Evolutionary conservation across 2,329 filamentous ascomycete genomes (phyloP).

Genomic region (Phialemonium atrogriseum): DNA sequence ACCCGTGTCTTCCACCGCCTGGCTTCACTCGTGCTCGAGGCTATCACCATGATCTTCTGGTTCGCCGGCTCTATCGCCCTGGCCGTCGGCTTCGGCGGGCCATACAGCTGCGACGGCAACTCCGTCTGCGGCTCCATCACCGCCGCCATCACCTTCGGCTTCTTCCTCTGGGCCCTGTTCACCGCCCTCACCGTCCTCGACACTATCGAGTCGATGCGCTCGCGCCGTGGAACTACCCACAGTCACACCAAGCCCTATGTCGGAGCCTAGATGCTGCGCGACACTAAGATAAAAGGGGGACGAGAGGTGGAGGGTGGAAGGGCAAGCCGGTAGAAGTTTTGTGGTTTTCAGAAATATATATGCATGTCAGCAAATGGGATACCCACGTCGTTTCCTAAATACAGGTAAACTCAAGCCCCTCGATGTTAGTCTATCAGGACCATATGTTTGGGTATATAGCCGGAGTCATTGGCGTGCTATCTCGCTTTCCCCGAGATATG

Average conservation of each 20-base stretch:
- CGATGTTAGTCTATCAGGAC: no score
- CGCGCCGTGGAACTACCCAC: slow-evolving; percentile 21
- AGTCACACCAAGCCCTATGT: slow-evolving; percentile 12
- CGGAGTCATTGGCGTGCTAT: no score
- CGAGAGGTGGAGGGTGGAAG: no score
- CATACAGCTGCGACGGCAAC: slow-evolving; percentile 41
- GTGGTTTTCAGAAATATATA: no score
- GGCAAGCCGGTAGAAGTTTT: no score
- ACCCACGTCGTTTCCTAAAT: no score
- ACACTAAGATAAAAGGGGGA: no score
- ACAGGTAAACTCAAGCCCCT: no score
- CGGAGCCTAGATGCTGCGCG: no score
- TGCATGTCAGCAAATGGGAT: no score
- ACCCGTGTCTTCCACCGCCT: slow-evolving; percentile 53
- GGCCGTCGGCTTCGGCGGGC: slow-evolving; percentile 54
- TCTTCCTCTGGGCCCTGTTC: slow-evolving; percentile 52
- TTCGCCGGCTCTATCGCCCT: slow-evolving; percentile 78
- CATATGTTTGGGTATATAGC: no score
- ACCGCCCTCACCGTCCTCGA: slow-evolving; percentile 38
- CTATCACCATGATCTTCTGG: slow-evolving; percentile 78
- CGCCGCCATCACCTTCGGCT: slow-evolving; percentile 58
- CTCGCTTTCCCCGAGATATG: no score
- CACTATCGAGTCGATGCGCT: slow-evolving; percentile 32
- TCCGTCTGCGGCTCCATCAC: slow-evolving; percentile 51
- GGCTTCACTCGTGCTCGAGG: slow-evolving; percentile 59